Evolutionary conservation across 352 stramenopile genomes (phyloP).

Genomic region (Plasmopara halstedii): DNA sequence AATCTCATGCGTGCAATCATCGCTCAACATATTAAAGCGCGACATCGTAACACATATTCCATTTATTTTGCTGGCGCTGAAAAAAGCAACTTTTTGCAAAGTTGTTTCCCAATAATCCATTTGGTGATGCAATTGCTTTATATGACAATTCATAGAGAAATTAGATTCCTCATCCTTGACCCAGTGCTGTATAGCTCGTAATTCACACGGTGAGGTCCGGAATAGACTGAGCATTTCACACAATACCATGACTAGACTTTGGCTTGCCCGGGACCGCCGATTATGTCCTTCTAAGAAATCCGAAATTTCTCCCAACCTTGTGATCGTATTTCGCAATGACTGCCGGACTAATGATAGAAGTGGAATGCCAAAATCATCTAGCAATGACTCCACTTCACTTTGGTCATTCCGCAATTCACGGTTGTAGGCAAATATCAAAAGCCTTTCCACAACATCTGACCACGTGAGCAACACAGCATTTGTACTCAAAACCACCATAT

Average conservation of each 20-base stretch:
- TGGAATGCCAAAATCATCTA: conserved; percentile 5
- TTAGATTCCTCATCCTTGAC: conserved; percentile 2
- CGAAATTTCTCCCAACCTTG: conserved; percentile 10
- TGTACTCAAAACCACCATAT: background rate
- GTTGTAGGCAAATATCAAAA: conserved; percentile 14
- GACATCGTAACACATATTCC: conserved; percentile 5
- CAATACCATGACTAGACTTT: conserved; percentile 11
- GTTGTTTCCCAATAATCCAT: conserved; percentile 13
- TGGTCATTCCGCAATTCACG: conserved; percentile 7
- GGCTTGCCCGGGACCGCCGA: conserved; percentile 1
- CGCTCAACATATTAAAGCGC: conserved; percentile 2
- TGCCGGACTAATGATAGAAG: background rate
- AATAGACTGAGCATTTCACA: conserved; percentile 22
- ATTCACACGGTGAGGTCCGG: background rate
- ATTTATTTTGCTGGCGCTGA: background rate
- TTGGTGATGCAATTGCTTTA: background rate
- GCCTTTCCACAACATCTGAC: conserved; percentile 5
- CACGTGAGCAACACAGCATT: conserved; percentile 4
- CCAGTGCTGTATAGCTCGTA: background rate
- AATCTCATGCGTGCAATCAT: background rate
- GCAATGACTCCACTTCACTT: background rate
- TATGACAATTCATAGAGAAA: too few species aligned
- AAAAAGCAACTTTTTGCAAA: background rate
- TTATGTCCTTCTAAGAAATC: background rate
- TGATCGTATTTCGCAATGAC: conserved; percentile 1